Evolutionary conservation across 192 early-diverging fungal genomes (phyloP).

Genomic region (Nowakowskiella sp.): DNA sequence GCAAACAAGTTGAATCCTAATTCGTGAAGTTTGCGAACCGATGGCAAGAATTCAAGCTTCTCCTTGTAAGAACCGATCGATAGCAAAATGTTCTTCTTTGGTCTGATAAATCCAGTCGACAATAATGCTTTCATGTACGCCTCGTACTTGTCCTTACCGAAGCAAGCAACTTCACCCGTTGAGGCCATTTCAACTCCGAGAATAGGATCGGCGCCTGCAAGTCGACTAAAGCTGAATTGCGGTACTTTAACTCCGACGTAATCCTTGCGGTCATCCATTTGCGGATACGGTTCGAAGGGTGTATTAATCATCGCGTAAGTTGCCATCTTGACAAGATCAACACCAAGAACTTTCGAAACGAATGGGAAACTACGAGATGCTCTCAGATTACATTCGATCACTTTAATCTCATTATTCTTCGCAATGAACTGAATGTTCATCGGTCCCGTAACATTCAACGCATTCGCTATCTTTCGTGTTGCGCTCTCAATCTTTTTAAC

Average conservation of each 20-base stretch:
- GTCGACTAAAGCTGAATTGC: slow-evolving; percentile 93
- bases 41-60: slow-evolving; percentile 90
- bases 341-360: slow-evolving; percentile 90
- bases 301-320: slow-evolving; percentile 86
- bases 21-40: slow-evolving; percentile 71
- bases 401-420: slow-evolving; percentile 99
- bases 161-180: slow-evolving; percentile 97
- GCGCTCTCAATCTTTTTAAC: slow-evolving; percentile 87
- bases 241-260: slow-evolving; percentile 96
- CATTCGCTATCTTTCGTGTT: slow-evolving; percentile 84
- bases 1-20: slow-evolving; percentile 91
- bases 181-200: slow-evolving; percentile 99
- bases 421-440: slow-evolving; percentile 99
- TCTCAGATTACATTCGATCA: slow-evolving; percentile 98
- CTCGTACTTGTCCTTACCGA: slow-evolving; percentile 95
- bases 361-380: slow-evolving; percentile 97
- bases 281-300: slow-evolving; percentile 73
- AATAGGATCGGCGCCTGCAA: slow-evolving; percentile 94
- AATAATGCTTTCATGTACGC: slow-evolving; percentile 94
- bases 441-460: slow-evolving; percentile 93
- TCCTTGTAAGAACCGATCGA: slow-evolving; percentile 99
- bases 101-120: slow-evolving; percentile 85
- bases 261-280: slow-evolving; percentile 57
- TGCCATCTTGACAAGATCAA: slow-evolving; percentile 95
- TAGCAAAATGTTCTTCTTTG: slow-evolving; percentile 91